phyloP scores from a whole-genome alignment of 495 filamentous ascomycete genomes.

The Daldinia decipiens region DNA sequence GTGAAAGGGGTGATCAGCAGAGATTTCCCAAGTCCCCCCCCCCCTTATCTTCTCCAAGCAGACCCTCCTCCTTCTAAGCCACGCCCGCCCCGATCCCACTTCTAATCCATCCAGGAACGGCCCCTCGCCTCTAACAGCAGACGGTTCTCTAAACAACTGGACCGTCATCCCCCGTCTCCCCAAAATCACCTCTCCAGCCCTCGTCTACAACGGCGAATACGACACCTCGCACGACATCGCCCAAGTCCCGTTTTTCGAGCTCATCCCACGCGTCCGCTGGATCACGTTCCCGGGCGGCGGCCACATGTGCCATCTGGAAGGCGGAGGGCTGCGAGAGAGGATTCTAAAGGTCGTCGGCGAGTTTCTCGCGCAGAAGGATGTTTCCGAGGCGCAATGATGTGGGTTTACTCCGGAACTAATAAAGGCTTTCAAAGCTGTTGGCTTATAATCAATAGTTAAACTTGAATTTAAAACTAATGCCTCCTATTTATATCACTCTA shows the following conservation, averaged over 20 bases:
- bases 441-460: no score
- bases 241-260: neutral
- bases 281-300: neutral
- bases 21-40: no score
- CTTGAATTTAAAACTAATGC: no score
- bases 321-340: neutral
- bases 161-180: neutral
- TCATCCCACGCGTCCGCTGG: neutral
- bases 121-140: neutral
- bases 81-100: no score
- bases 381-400: neutral
- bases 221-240: neutral
- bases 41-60: neutral
- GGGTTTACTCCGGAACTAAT: neutral
- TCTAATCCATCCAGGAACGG: neutral
- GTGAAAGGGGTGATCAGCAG: neutral
- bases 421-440: no score
- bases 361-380: neutral
- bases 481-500: no score
- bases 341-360: neutral
- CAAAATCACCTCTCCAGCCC: neutral
- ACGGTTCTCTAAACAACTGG: neutral
- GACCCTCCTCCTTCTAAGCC: no score
- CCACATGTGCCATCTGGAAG: neutral
- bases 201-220: neutral